phyloP scores from a whole-genome alignment of 148 eudicot species.

The Rheum nobile region DNA sequence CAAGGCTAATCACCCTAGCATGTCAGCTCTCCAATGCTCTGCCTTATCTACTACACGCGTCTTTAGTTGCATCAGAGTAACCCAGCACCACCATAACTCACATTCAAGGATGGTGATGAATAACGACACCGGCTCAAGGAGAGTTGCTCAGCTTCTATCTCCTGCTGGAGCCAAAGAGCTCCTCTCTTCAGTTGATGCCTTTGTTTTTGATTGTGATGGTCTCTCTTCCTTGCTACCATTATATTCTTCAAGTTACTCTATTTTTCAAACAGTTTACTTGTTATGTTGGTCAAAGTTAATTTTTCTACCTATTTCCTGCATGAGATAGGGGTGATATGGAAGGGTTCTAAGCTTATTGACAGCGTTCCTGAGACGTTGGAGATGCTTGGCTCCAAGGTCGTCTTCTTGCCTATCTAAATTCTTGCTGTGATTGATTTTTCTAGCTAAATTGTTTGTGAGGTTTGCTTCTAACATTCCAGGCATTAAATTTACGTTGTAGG shows the following conservation, averaged over 20 bases:
- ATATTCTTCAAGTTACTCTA: neutral
- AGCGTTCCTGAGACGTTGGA: slow-evolving; percentile 65
- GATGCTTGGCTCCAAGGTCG: slow-evolving; percentile 58
- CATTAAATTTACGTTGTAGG: slow-evolving; percentile 20
- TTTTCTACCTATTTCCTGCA: neutral
- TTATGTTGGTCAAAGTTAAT: neutral
- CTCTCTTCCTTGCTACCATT: neutral
- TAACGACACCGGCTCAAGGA: neutral
- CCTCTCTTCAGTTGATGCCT: slow-evolving; percentile 54
- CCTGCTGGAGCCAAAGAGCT: slow-evolving; percentile 23
- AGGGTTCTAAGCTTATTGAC: slow-evolving; percentile 74
- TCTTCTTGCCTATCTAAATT: neutral
- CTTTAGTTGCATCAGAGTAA: neutral
- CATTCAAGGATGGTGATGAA: neutral
- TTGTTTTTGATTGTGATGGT: slow-evolving; percentile 94
- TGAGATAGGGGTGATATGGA: slow-evolving; percentile 55
- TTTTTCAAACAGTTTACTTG: neutral
- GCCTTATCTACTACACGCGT: neutral
- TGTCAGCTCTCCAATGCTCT: neutral
- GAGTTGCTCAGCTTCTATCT: slow-evolving; percentile 23
- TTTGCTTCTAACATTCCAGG: neutral
- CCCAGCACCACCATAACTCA: neutral
- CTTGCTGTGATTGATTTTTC: neutral
- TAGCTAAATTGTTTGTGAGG: neutral
- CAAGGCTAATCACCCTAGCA: neutral